A percentile compares a stretch with the other conserved stretches of the same genome.
Evolutionary conservation across 2,329 filamentous ascomycete genomes (phyloP).

Genomic region (Fusarium sp.): DNA sequence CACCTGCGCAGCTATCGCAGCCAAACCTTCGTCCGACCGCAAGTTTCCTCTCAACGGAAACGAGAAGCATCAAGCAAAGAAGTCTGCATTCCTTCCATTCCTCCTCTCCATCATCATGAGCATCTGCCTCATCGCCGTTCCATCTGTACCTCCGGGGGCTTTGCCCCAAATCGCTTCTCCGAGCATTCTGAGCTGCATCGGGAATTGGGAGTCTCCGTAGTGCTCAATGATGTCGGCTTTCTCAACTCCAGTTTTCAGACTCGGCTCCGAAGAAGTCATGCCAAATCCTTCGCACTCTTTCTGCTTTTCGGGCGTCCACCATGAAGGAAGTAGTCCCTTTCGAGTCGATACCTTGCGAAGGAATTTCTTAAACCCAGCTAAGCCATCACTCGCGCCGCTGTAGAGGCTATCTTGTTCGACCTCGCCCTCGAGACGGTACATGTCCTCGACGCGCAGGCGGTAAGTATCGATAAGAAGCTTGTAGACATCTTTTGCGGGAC

Average conservation of each 20-base stretch:
- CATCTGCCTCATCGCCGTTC: slow-evolving; percentile 39
- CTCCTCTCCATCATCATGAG: slow-evolving; percentile 40
- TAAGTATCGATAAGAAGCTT: slow-evolving; percentile 60
- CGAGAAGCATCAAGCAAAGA: slow-evolving; percentile 10
- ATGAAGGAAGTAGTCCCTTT: slow-evolving; percentile 54
- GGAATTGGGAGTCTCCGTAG: slow-evolving; percentile 57
- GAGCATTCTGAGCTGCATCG: slow-evolving; percentile 63
- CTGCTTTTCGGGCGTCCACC: slow-evolving; percentile 57
- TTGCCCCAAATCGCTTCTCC: slow-evolving; percentile 54
- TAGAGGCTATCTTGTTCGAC: slow-evolving; percentile 48
- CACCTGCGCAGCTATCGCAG: background rate
- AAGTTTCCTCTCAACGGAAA: background rate
- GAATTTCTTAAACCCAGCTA: slow-evolving; percentile 53
- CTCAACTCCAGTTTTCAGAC: slow-evolving; percentile 31
- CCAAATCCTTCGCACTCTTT: slow-evolving; percentile 53
- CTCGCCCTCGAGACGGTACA: slow-evolving; percentile 24
- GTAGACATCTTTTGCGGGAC: slow-evolving; percentile 57
- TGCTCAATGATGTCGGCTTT: slow-evolving; percentile 55
- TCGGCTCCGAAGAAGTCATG: slow-evolving; percentile 43
- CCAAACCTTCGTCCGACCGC: background rate
- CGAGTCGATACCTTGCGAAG: slow-evolving; percentile 42
- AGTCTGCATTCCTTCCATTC: background rate
- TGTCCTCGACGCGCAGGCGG: slow-evolving; percentile 31
- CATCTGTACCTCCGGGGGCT: slow-evolving; percentile 43
- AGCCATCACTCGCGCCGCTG: slow-evolving; percentile 33